Evolutionary conservation across 208 protist genomes (phyloP), one percentile per base, ranked within the genome.

Genomic region (Balamuthia mandrillaris): DNA sequence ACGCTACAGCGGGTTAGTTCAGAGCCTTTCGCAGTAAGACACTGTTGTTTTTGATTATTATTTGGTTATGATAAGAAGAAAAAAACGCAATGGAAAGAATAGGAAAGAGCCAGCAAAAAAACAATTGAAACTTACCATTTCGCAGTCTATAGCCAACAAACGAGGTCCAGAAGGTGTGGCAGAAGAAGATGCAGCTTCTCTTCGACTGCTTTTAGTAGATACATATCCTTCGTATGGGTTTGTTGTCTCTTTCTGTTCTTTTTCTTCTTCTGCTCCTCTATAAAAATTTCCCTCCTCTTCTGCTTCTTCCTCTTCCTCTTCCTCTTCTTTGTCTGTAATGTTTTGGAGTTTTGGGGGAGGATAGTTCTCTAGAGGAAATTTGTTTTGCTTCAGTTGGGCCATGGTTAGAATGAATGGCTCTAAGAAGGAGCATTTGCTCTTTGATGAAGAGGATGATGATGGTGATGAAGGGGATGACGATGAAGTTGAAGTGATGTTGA

Each of bases 111-210:
- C 18, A 3, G 63, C 0, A 29, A 39, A 54, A 18, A 44, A 39
- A 41, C 27, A 56, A n/a, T n/a, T 56, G 18, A 21, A 5, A 7
- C 5, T 14, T 31, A 79, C 70, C 95, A 98, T 97, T 86, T 97
- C 96, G 78, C 95, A 97, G 79, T 97, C 95, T 7, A 98, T 75
- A 1, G 94, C 91, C 41, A 96, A 84, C 1, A 96, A 24, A 56
- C 49, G 49, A n/a, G n/a, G n/a, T n/a, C n/a, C n/a, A n/a, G n/a
- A n/a, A n/a, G n/a, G n/a, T n/a, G n/a, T n/a, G n/a, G n/a, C n/a
- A n/a, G n/a, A n/a, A n/a, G n/a, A 18, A 56, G 49, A 18, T 18
- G n/a, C 49, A 56, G 49, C n/a, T 56, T 18, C n/a, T n/a, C 49
- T 56, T 56, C n/a, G n/a, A 18, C n/a, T 56, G 18, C n/a, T n/a